Conservation (phyloP, 164 flowering plant genomes). For the Saururus chinensis region DNA sequence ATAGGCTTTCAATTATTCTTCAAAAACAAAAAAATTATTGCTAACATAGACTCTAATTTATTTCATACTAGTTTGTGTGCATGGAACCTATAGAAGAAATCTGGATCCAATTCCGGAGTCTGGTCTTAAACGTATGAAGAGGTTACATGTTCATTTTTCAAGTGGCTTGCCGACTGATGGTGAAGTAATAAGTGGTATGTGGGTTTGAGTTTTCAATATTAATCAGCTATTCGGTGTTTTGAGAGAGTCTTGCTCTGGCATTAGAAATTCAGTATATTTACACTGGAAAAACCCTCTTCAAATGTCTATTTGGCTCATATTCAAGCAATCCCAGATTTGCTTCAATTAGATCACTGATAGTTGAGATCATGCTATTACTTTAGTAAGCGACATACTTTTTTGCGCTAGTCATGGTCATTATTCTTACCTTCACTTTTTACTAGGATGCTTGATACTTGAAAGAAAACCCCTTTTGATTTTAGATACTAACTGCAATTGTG, state of each 20-base stretch:
- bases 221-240: neutral
- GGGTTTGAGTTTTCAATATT: neutral
- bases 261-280: too few relatives aligned
- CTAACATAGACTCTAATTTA: too few relatives aligned
- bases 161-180: conserved; percentile 78
- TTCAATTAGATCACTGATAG: too few relatives aligned
- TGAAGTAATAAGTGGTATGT: conserved; percentile 79
- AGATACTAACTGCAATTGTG: neutral
- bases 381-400: neutral
- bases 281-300: too few relatives aligned
- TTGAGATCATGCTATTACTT: neutral
- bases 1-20: neutral
- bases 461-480: neutral
- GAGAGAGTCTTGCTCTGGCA: too few relatives aligned
- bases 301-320: too few relatives aligned
- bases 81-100: conserved; percentile 81
- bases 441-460: neutral
- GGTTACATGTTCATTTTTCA: conserved; percentile 89
- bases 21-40: too few relatives aligned
- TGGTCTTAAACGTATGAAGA: conserved; percentile 82
- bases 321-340: too few relatives aligned
- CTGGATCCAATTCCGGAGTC: conserved; percentile 67
- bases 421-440: neutral
- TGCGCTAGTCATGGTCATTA: neutral
- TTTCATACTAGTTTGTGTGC: conserved; percentile 61